Evolutionary conservation across 2,329 filamentous ascomycete species (phyloP).

Genomic region (Fusarium chaquense): DNA sequence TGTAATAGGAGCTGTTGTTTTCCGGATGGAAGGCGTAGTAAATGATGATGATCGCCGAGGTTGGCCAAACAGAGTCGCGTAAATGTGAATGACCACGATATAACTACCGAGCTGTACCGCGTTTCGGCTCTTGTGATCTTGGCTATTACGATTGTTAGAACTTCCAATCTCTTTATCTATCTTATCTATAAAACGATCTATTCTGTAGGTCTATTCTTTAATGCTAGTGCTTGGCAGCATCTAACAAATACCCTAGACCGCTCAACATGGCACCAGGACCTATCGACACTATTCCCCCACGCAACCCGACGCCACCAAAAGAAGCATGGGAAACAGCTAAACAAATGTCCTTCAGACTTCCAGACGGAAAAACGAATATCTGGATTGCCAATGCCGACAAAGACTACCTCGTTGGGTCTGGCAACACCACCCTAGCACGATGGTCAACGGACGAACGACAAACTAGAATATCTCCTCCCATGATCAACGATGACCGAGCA

Average conservation of each 20-base stretch:
- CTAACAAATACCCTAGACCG: neutral
- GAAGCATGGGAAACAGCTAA: slow-evolving; percentile 15
- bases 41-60: neutral
- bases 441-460: slow-evolving; percentile 18
- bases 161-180: neutral
- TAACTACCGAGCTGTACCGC: neutral
- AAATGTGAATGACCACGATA: neutral
- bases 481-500: slow-evolving; percentile 30
- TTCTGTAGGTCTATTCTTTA: neutral
- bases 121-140: neutral
- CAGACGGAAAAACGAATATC: slow-evolving; percentile 20
- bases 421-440: slow-evolving; percentile 6
- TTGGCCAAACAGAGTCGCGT: neutral
- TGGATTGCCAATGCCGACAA: slow-evolving; percentile 18
- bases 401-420: slow-evolving; percentile 20
- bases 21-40: neutral
- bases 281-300: slow-evolving; percentile 12
- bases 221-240: neutral
- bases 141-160: neutral
- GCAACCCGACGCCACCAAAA: slow-evolving; percentile 28
- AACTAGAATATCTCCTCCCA: slow-evolving; percentile 19
- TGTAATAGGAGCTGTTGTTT: neutral
- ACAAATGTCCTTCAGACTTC: slow-evolving; percentile 15
- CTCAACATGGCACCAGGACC: slow-evolving; percentile 7
- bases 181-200: neutral